Base-by-base conservation (phyloP, 1,284 basidiomycete species). In the Cryptococcus sp. region DNA sequence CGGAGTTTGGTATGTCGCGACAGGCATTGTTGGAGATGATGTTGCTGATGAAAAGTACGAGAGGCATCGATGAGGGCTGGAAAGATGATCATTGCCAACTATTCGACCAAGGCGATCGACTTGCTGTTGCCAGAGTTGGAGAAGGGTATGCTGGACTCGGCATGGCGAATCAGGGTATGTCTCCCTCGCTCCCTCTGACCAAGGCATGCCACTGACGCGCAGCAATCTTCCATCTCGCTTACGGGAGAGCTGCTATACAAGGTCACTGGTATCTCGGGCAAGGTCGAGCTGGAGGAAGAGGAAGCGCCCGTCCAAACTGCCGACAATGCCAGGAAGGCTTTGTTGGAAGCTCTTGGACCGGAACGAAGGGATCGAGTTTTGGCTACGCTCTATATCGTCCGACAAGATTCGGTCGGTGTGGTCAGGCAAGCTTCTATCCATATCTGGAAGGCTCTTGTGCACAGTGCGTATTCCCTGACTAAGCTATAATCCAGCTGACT, bases 1-100 rank as follows among this genome's bases (percentile, higher is more conserved):
- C 94, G 59, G 95, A 98, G 75, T 91, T 86, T 63, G 77, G 72
- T 62, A 55, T 68, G 59, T 52, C 11, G 14, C 3, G 19, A 14
- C 5, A 31, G 5, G n/a, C 9, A 11, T 31, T 21, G 7, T 14
- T 16, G 9, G 7, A 12, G 4, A 9, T 22, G 4, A 7, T 16
- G 25, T 16, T 6, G 14, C 42, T 58, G 43, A 56, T 35, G 32
- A 23, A 1, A 43, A 68, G 89, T 93, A 5, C 80, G 92, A 39
- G 91, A 97, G 56, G 93, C 94, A 14, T 93, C 94, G 4, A 97
- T 98, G 93, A 83, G 90, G 33, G 94, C 95, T n/a, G 94, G 94
- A 54, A 82, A 94, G 59, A 98, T 98, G 93, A 87, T 98, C 60
- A 90, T 98, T 56, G 86, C 85, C 52, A 97, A 97, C 73, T 97